Percentiles rank a stretch among this genome's conserved stretches.
phyloP scores from a whole-genome alignment of 2,329 filamentous ascomycete species.

The Diaporthe ampelina region DNA sequence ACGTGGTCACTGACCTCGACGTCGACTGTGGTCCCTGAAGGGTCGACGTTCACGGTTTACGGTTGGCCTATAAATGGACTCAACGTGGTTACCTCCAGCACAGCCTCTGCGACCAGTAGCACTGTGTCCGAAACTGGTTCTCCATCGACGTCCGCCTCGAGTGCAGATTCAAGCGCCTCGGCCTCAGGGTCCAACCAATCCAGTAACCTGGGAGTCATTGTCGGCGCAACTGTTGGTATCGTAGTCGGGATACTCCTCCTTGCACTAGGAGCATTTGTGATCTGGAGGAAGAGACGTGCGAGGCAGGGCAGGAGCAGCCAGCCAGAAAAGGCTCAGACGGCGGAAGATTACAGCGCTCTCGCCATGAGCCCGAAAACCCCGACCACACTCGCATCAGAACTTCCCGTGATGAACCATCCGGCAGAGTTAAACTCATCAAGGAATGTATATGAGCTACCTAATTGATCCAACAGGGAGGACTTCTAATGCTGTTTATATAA shows the following conservation, averaged over 20 bases:
- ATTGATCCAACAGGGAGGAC: not conserved
- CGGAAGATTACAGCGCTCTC: not conserved
- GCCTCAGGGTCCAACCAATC: not conserved
- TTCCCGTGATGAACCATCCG: not conserved
- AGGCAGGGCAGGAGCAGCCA: not conserved
- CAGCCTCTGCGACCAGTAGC: not conserved
- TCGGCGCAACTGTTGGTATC: slow-evolving; percentile 13
- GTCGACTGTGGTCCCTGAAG: not conserved
- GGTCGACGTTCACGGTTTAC: slow-evolving; percentile 2
- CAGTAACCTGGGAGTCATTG: not conserved
- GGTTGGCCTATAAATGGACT: slow-evolving; percentile 30
- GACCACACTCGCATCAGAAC: not conserved
- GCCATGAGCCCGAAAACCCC: not conserved
- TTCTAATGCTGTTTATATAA: too few species aligned
- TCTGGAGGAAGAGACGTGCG: slow-evolving; percentile 15
- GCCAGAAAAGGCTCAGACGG: not conserved
- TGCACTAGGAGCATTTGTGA: not conserved
- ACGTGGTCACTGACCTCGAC: not conserved
- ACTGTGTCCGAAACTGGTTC: not conserved
- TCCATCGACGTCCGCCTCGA: not conserved
- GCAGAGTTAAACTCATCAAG: not conserved
- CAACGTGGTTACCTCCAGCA: slow-evolving; percentile 26
- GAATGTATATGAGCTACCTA: slow-evolving; percentile 3
- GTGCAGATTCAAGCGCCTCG: not conserved
- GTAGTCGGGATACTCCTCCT: slow-evolving; percentile 1